Conservation (phyloP, 257 asterid genomes). For the Gynochthodes officinalis region DNA sequence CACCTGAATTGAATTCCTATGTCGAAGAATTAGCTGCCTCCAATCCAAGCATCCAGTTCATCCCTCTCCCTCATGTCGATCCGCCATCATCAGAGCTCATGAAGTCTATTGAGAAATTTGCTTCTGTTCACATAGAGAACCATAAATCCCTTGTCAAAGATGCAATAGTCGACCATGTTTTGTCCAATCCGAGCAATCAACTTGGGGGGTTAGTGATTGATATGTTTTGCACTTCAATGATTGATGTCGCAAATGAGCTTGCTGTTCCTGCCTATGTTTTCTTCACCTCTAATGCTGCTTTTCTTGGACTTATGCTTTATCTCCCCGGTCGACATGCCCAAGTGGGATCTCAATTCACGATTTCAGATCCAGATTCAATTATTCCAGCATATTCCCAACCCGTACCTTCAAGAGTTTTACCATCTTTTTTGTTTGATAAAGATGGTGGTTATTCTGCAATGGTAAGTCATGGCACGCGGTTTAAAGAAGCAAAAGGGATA, state of each 20-base stretch:
- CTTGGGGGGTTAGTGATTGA: constrained; percentile 13
- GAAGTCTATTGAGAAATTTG: not conserved
- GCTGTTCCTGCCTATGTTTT: constrained; percentile 2
- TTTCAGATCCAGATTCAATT: constrained; percentile 1
- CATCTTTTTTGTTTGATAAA: constrained; percentile 8
- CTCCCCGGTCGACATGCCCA: constrained; percentile 7
- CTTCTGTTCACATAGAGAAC: not conserved
- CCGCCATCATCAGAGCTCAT: not conserved
- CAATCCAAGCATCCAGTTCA: constrained; percentile 2
- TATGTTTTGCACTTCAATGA: constrained; percentile 8
- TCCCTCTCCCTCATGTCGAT: constrained; percentile 3
- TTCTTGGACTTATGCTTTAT: constrained; percentile 13
- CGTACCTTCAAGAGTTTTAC: not conserved
- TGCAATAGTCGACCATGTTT: not conserved
- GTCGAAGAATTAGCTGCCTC: constrained; percentile 3
- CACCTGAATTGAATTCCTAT: not conserved
- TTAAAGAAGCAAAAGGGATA: constrained; percentile 10
- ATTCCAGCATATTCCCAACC: not conserved
- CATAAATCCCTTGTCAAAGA: constrained; percentile 8
- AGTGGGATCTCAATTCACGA: not conserved
- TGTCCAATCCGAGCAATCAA: not conserved
- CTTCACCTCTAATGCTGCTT: constrained; percentile 13
- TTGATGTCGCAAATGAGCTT: constrained; percentile 15
- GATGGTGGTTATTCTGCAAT: constrained; percentile 8
- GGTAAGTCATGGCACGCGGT: not conserved